phyloP scores from a whole-genome alignment of 768 basidiomycete genomes.

The Dacryopinax spathularia region DNA sequence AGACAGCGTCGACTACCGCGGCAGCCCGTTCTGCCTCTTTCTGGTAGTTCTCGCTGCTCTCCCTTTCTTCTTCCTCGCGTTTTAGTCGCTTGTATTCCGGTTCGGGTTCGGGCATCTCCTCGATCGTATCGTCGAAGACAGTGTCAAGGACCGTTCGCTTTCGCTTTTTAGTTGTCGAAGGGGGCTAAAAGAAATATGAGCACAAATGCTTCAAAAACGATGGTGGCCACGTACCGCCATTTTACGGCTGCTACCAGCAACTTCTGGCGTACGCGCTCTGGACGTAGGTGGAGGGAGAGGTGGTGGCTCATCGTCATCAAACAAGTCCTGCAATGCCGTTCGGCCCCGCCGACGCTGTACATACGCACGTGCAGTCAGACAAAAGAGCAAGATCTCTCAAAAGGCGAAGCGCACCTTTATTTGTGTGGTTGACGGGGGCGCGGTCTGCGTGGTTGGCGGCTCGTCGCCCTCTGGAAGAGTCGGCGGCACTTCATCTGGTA shows the following conservation, averaged over 20 bases:
- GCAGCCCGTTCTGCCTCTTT: neutral
- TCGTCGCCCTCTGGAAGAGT: neutral
- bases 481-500: neutral
- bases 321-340: neutral
- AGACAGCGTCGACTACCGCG: neutral
- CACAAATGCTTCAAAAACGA: neutral
- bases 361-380: neutral
- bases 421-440: neutral
- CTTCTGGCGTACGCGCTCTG: neutral
- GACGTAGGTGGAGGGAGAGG: neutral
- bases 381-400: neutral
- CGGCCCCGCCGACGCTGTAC: neutral
- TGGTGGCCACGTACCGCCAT: neutral
- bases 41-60: conserved; percentile 1
- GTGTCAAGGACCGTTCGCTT: neutral
- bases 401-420: neutral
- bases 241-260: neutral
- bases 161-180: neutral
- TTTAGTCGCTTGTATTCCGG: neutral
- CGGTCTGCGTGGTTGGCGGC: neutral
- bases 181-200: neutral
- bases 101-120: neutral
- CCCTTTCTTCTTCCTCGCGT: neutral
- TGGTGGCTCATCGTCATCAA: neutral
- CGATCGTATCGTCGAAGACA: neutral